A percentile compares a stretch with the other conserved stretches of the same genome.
These are phyloP conservation scores for Brassica rapa DNA, from an alignment of 345 rosid species.

Conservation along the genomic window DNA sequence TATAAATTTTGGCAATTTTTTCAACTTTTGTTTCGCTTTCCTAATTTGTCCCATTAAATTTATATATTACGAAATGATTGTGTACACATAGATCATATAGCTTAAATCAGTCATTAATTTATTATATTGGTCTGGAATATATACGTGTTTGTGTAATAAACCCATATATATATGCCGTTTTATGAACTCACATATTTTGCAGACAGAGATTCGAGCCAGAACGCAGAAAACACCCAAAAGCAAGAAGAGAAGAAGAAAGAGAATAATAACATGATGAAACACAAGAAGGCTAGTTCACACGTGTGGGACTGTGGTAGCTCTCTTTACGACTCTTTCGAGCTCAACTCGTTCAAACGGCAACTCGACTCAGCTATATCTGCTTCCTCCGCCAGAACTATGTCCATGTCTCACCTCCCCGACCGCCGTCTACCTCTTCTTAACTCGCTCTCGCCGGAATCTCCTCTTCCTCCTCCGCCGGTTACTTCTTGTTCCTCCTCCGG, in stretches of 20 bases:
- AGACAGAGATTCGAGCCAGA: constrained; percentile 1
- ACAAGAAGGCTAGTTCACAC: constrained; percentile 48
- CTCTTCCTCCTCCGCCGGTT: constrained; percentile 28
- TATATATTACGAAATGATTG: not conserved
- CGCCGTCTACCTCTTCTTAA: constrained; percentile 27
- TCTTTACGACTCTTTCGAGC: constrained; percentile 89
- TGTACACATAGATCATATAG: not conserved
- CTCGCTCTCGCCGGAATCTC: constrained; percentile 10
- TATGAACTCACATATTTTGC: constrained; percentile 3
- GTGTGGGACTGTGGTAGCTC: constrained; percentile 86
- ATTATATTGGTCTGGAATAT: not conserved
- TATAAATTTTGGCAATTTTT: not conserved
- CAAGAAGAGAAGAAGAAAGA: constrained; percentile 27
- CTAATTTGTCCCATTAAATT: not conserved
- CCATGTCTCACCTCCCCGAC: constrained; percentile 62
- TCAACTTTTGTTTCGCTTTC: not conserved
- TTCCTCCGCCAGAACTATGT: constrained; percentile 53
- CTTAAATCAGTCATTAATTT: not conserved
- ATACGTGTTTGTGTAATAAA: not conserved
- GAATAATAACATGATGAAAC: constrained; percentile 16
- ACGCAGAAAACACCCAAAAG: constrained; percentile 14
- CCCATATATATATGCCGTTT: not conserved
- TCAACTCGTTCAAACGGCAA: constrained; percentile 69
- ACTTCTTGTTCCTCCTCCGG: constrained; percentile 32
- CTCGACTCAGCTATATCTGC: constrained; percentile 76